Evolutionary conservation across 1,284 basidiomycete species (phyloP).

Genomic region (Apiotrichum sp.): DNA sequence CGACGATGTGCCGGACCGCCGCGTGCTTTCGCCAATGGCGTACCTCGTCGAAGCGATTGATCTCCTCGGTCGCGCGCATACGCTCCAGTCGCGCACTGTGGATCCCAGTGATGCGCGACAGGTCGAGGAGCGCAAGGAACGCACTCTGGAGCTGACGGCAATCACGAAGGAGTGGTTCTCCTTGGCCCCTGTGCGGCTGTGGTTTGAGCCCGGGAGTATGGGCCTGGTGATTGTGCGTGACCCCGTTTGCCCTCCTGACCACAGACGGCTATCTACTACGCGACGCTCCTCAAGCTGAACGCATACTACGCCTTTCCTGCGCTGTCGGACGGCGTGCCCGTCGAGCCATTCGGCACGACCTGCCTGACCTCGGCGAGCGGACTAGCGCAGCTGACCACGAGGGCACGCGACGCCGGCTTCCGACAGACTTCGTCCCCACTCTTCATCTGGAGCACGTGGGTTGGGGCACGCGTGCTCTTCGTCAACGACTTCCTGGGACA

Average conservation of each 20-base stretch:
- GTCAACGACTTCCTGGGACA: conserved; percentile 40
- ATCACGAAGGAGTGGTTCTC: conserved; percentile 39
- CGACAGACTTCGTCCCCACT: conserved; percentile 29
- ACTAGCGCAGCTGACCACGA: conserved; percentile 26
- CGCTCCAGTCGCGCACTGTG: conserved; percentile 36
- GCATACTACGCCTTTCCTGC: conserved; percentile 46
- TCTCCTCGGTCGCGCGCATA: conserved; percentile 41
- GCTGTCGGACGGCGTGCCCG: conserved; percentile 34
- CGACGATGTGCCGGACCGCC: conserved; percentile 13
- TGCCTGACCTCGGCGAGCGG: conserved; percentile 31
- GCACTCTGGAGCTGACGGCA: conserved; percentile 33
- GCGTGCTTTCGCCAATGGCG: conserved; percentile 36
- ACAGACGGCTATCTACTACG: conserved; percentile 44
- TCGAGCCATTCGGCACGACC: conserved; percentile 39
- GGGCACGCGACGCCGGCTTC: conserved; percentile 26
- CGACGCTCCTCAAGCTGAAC: conserved; percentile 45
- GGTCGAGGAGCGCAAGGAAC: conserved; percentile 35
- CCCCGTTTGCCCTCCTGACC: background rate
- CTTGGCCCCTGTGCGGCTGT: conserved; percentile 16
- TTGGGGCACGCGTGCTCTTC: conserved; percentile 45
- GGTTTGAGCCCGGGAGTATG: conserved; percentile 23
- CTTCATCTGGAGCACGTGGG: conserved; percentile 46
- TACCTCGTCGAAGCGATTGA: conserved; percentile 46
- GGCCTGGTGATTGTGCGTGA: conserved; percentile 41
- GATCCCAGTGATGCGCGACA: conserved; percentile 38